Evolutionary conservation across 2,329 filamentous ascomycete species (phyloP), one percentile per base, ranked within the genome.

Genomic region (Fusarium sp.): DNA sequence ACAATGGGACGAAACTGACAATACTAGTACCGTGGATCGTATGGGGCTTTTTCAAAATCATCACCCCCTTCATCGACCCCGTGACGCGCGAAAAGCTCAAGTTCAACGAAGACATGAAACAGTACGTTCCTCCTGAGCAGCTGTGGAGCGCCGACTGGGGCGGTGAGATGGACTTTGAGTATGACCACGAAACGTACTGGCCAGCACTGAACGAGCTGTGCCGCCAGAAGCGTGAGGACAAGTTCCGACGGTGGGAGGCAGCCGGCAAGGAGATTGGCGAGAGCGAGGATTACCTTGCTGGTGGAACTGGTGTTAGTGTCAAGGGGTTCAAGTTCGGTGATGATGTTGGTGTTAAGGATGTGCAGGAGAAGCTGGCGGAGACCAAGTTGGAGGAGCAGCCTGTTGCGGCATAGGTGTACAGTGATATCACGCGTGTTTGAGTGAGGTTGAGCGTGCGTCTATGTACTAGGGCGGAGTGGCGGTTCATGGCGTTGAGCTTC

Each of bases 51-150:
- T 97, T 98, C 87, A 98, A 97, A 83, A 85, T 98, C 76, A 95
- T 99, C 82, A 94, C 90, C 7, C 94, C 95, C 41, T 98, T 99
- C 83, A 97, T 99, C 83, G 96, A 99, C 81, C 96, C 96, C 11
- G 85, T 95, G 76, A 99, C 96, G 13, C 90, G 93, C 64, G 91
- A 96, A 78, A 99, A 99, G 86, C 91, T 99, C 84, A 97, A 96
- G 84, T 98, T 97, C 87, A 98, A 98, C 85, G 94, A 97, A 81
- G 92, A 97, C 78, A 91, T 97, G 85, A 87, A 87, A 74, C 85
- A 92, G 73, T 94, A 94, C 80, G 92, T 99, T 23, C 94, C 94
- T 8, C 82, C 90, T 11, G 86, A 91, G 76, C 95, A 98, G 80
- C 88, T 99, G 57, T 92, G 94, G 91, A 91, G 90, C 76, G 86